Percentiles rank a stretch among this genome's conserved stretches.
These are phyloP conservation scores for Colletotrichum trifolii DNA, from an alignment of 2,329 filamentous ascomycete species.

Conservation along the genomic window DNA sequence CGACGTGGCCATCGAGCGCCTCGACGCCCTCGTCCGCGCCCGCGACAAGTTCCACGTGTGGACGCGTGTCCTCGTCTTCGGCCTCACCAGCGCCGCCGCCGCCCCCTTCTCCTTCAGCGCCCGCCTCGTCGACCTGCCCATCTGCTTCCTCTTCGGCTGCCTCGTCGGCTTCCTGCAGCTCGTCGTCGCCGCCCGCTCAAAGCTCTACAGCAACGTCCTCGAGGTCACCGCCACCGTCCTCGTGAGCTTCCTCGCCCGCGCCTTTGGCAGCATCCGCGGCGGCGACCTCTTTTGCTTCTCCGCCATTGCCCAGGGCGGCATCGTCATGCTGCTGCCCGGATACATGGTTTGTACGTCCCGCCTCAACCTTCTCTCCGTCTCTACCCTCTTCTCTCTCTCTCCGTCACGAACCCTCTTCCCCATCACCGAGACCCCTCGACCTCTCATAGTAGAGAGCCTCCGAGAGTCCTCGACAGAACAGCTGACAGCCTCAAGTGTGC, in stretches of 20 bases:
- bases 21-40: conserved; percentile 65
- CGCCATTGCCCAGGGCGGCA: conserved; percentile 71
- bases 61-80: conserved; percentile 72
- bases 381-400: background rate
- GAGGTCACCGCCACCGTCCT: conserved; percentile 71
- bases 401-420: background rate
- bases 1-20: conserved; percentile 64
- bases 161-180: conserved; percentile 77
- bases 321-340: conserved; percentile 73
- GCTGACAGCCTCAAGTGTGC: conserved; percentile 53
- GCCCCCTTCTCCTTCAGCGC: conserved; percentile 82
- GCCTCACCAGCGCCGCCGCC: conserved; percentile 76
- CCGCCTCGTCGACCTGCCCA: conserved; percentile 76
- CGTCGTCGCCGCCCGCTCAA: conserved; percentile 74
- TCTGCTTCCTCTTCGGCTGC: conserved; percentile 77
- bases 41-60: conserved; percentile 65
- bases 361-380: background rate
- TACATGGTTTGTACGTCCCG: conserved; percentile 65
- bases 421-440: too few relatives aligned
- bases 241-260: conserved; percentile 71
- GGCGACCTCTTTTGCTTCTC: conserved; percentile 72
- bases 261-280: conserved; percentile 68
- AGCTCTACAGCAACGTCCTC: conserved; percentile 74
- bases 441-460: conserved; percentile 7
- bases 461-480: conserved; percentile 35